Conservation (phyloP, 1,139 yeast species). For the Suhomyces bolitotheri region DNA sequence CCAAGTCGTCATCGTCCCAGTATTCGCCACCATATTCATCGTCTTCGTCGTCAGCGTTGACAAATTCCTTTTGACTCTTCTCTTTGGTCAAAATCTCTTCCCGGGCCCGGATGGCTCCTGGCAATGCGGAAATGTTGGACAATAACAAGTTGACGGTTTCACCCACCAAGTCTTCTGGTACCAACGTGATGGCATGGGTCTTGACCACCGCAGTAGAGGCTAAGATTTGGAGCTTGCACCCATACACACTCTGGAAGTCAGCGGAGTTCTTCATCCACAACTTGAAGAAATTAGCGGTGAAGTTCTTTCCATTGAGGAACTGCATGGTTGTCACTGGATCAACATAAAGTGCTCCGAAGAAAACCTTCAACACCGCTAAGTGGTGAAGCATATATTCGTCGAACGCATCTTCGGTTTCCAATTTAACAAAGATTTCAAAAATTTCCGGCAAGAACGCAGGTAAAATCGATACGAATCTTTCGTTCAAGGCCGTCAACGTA, state of each 20-base stretch:
- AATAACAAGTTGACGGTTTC: slow-evolving; percentile 45
- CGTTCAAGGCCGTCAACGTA: slow-evolving; percentile 39
- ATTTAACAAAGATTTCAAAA: slow-evolving; percentile 34
- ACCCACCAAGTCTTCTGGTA: slow-evolving; percentile 38
- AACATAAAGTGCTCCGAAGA: slow-evolving; percentile 42
- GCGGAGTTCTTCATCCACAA: slow-evolving; percentile 52
- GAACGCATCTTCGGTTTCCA: slow-evolving; percentile 43
- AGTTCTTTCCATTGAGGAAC: slow-evolving; percentile 39
- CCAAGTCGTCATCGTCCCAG: slow-evolving; percentile 39
- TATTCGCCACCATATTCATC: slow-evolving; percentile 32
- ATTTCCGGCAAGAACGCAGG: slow-evolving; percentile 40
- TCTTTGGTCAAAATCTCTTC: slow-evolving; percentile 45
- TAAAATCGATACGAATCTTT: slow-evolving; percentile 34
- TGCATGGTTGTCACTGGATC: slow-evolving; percentile 42
- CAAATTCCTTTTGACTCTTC: slow-evolving; percentile 27
- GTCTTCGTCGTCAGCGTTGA: slow-evolving; percentile 31
- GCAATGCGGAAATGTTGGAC: slow-evolving; percentile 45
- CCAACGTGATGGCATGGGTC: slow-evolving; percentile 15
- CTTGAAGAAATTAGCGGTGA: slow-evolving; percentile 40
- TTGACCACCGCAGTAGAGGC: slow-evolving; percentile 37
- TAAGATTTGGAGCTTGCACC: slow-evolving; percentile 54
- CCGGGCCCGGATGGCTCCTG: slow-evolving; percentile 48
- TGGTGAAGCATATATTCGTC: slow-evolving; percentile 52
- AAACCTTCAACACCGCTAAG: slow-evolving; percentile 45
- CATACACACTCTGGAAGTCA: slow-evolving; percentile 56